These are phyloP conservation scores for Polysphondylium violaceum DNA, from an alignment of 78 protist genomes.

Conservation along the genomic window DNA sequence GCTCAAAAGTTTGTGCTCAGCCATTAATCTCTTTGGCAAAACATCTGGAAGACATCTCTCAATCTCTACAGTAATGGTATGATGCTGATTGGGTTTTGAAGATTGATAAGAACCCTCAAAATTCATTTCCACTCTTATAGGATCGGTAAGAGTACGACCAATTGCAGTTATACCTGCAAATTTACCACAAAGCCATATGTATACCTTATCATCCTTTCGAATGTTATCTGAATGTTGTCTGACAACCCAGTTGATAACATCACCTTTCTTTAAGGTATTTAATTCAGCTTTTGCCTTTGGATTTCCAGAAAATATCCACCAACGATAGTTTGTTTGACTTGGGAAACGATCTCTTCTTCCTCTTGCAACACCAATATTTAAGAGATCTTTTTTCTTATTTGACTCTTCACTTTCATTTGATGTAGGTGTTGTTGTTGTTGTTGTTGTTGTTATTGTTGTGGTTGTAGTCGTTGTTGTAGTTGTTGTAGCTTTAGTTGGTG, in stretches of 20 bases:
- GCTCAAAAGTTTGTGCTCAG: conserved; percentile 1
- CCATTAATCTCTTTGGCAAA: conserved; percentile 15
- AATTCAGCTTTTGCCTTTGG: conserved; percentile 57
- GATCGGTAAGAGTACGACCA: conserved; percentile 12
- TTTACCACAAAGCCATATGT: conserved; percentile 70
- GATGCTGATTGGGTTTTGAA: conserved; percentile 44
- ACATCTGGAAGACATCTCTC: not conserved
- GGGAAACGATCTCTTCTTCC: conserved; percentile 55
- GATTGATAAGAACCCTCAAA: conserved; percentile 11
- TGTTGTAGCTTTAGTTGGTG: not conserved
- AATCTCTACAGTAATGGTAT: conserved; percentile 10
- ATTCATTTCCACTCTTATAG: conserved; percentile 12
- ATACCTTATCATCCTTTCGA: conserved; percentile 50
- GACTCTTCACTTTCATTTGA: not conserved
- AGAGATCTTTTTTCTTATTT: conserved; percentile 9
- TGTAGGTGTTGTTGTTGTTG: not conserved
- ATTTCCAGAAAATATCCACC: conserved; percentile 79
- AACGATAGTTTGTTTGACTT: not conserved
- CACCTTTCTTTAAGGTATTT: conserved; percentile 19
- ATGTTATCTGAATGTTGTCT: conserved; percentile 75
- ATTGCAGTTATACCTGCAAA: conserved; percentile 67
- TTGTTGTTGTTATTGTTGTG: conserved; percentile 7
- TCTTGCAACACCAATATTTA: conserved; percentile 65
- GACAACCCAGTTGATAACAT: conserved; percentile 44
- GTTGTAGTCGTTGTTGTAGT: not conserved